Evolutionary conservation across 345 rosid species (phyloP), one percentile per base, ranked within the genome.

Genomic region (Eucalyptus sideroxylon): DNA sequence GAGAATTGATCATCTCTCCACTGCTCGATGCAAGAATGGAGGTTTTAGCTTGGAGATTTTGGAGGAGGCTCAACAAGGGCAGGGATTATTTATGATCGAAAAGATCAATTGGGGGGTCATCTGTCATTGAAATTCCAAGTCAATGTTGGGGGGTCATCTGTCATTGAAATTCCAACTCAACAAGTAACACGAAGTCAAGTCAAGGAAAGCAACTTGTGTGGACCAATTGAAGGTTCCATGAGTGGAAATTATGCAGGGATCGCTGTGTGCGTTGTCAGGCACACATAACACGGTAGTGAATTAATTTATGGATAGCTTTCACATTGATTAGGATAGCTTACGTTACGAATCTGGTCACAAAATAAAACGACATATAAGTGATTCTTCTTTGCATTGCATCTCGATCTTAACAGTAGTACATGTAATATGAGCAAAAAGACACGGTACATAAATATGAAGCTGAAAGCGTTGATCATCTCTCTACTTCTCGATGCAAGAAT

Each of bases 201-300:
- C 60, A 9, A 34, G 42, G 6, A 34, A 34, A 34, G 1, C 0
- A 17, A 17, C 3, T 8, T 19, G 81, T 34, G 44, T 1, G 14
- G 81, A 62, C 34, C 47, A 45, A 45, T 45, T 1, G 1, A 49
- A 49, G 14, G 50, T 12, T 44, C 47, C 47, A 8, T 44, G 10
- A 44, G 10, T 44, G 10, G 67, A 27, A 27, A 62, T 27, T 12
- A 27, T 13, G 69, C 8, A 30, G 34, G 2, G 8, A 30, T 24
- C 1, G 65, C 2, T 11, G 0, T 24, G 3, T 14, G 11, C n/a
- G 7, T 0, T 0, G 30, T 59, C 6, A 59, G 11, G n/a, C n/a
- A 10, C 3, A 59, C 65, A 59, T 59, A 26, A 24, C n/a, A 26
- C 7, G n/a, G 65, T 59, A 5, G 81, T 8, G 8, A 40, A 67